Conservation (phyloP, 331 rosid genomes). For the Rhamnella rubrinervis region DNA sequence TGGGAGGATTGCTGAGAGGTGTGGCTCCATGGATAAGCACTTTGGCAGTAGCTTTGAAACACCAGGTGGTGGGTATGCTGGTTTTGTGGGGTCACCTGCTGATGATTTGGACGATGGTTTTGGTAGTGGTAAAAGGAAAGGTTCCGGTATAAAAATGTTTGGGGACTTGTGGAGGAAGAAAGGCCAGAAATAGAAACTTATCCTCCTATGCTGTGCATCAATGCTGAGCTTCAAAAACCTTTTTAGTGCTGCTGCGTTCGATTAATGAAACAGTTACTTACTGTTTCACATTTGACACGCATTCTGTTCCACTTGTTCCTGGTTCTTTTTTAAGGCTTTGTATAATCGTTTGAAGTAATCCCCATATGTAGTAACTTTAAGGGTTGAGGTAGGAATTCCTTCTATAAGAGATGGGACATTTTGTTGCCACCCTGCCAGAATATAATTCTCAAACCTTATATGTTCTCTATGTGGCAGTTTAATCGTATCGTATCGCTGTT, state of each 20-base stretch:
- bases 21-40: conserved; percentile 89
- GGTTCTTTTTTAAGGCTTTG: conserved; percentile 19
- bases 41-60: conserved; percentile 59
- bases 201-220: neutral
- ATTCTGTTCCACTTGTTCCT: conserved; percentile 18
- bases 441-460: neutral
- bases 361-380: neutral
- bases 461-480: neutral
- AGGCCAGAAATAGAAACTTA: conserved; percentile 49
- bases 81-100: conserved; percentile 69
- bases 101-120: conserved; percentile 66
- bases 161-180: conserved; percentile 89
- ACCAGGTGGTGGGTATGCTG: conserved; percentile 53
- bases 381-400: conserved; percentile 18
- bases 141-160: conserved; percentile 76
- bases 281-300: conserved; percentile 37
- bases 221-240: conserved; percentile 11
- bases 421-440: conserved; percentile 28
- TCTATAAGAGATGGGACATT: conserved; percentile 28
- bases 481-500: neutral
- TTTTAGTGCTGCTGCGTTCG: conserved; percentile 21
- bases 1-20: conserved; percentile 66
- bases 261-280: conserved; percentile 44
- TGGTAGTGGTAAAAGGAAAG: conserved; percentile 69
- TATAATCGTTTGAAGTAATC: conserved; percentile 28